phyloP scores from a whole-genome alignment of 345 rosid genomes.

The Salix purpurea region DNA sequence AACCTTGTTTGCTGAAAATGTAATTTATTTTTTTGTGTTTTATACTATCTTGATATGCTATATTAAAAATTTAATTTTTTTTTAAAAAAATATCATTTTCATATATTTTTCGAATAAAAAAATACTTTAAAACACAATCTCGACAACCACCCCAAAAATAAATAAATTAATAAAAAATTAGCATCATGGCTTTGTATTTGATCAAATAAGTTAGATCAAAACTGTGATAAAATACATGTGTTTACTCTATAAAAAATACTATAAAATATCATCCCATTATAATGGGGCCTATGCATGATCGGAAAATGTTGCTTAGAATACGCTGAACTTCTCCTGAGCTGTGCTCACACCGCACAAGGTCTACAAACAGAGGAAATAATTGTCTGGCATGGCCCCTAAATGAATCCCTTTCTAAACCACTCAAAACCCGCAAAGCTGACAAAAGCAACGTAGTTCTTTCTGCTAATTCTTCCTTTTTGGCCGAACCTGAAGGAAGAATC shows the following conservation, averaged over 20 bases:
- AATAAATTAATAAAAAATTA: too few relatives aligned
- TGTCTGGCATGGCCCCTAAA: conserved; percentile 48
- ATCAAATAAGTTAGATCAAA: conserved; percentile 24
- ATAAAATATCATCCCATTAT: conserved; percentile 30
- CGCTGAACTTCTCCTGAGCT: conserved; percentile 73
- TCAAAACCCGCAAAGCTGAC: conserved; percentile 51
- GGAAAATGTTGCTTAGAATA: conserved; percentile 58
- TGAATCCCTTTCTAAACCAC: conserved; percentile 45
- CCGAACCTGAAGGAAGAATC: conserved; percentile 65
- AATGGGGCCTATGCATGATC: conserved; percentile 78
- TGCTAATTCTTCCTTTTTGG: conserved; percentile 73
- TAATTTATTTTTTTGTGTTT: too few relatives aligned
- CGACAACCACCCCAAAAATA: too few relatives aligned
- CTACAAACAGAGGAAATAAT: conserved; percentile 72
- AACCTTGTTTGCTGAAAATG: too few relatives aligned
- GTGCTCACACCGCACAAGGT: conserved; percentile 78
- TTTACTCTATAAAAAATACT: background rate
- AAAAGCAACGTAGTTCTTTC: conserved; percentile 65
- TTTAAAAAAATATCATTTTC: too few relatives aligned
- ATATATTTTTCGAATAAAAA: too few relatives aligned
- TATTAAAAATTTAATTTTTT: too few relatives aligned
- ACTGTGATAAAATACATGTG: conserved; percentile 18
- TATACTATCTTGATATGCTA: too few relatives aligned
- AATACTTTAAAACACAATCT: too few relatives aligned
- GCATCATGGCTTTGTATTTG: background rate